phyloP scores from a whole-genome alignment of 805 yeast genomes.

The Saccharomycopsis sp. region DNA sequence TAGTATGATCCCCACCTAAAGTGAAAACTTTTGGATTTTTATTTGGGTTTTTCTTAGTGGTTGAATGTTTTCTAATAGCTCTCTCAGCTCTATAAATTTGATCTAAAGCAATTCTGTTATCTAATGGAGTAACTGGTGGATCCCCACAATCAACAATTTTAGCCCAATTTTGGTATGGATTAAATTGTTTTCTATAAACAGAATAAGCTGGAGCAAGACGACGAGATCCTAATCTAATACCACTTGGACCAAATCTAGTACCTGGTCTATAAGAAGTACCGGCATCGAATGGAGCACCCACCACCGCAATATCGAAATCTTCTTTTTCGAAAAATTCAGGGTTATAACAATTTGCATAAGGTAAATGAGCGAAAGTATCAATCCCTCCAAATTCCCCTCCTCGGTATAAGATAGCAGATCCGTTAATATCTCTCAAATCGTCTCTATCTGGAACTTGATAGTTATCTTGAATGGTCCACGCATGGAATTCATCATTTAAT shows the following conservation, averaged over 20 bases:
- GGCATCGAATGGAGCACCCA: constrained; percentile 80
- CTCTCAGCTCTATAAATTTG: constrained; percentile 45
- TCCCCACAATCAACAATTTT: constrained; percentile 49
- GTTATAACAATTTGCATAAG: constrained; percentile 2
- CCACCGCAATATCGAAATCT: constrained; percentile 54
- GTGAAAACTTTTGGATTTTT: constrained; percentile 30
- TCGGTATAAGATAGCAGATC: constrained; percentile 28
- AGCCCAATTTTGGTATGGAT: constrained; percentile 33
- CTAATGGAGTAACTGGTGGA: constrained; percentile 51
- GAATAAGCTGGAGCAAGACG: constrained; percentile 22
- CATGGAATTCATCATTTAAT: constrained; percentile 24
- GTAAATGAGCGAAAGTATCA: constrained; percentile 4
- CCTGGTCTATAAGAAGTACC: constrained; percentile 74
- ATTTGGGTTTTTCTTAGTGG: constrained; percentile 21
- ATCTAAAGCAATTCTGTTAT: constrained; percentile 43
- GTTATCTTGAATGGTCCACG: no score
- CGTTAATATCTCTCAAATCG: no score
- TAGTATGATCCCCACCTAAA: constrained; percentile 54
- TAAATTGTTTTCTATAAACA: constrained; percentile 24
- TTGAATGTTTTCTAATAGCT: constrained; percentile 32
- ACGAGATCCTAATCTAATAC: constrained; percentile 48
- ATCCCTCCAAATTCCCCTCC: constrained; percentile 26
- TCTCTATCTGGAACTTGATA: no score
- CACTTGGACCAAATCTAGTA: constrained; percentile 74
- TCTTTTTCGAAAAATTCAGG: background rate